Conservation (phyloP, 768 basidiomycete genomes). For the Xerocomellus dryophilus region DNA sequence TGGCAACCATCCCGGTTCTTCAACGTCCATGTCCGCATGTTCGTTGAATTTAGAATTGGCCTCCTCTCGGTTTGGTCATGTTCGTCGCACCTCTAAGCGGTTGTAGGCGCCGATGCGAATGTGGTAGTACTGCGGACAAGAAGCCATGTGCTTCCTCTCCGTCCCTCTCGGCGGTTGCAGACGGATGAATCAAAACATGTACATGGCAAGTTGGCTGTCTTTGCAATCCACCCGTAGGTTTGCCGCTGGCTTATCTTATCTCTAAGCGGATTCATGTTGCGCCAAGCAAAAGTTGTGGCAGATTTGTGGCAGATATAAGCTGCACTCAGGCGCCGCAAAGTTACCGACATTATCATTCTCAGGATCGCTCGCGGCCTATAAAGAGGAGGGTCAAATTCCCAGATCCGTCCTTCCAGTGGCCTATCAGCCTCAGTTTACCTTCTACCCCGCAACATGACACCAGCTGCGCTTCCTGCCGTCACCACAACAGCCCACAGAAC, state of each 20-base stretch:
- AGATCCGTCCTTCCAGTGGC: constrained; percentile 15
- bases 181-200: too few species aligned
- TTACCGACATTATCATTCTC: background rate
- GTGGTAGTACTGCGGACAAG: background rate
- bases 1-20: too few species aligned
- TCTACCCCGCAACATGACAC: constrained; percentile 20
- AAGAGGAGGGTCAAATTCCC: constrained; percentile 20
- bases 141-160: too few species aligned
- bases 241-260: constrained; percentile 12
- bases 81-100: background rate
- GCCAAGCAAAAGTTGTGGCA: too few species aligned
- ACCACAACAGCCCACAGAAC: constrained; percentile 22
- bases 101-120: background rate
- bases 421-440: constrained; percentile 15
- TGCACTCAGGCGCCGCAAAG: background rate
- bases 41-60: background rate
- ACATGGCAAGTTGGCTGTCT: background rate
- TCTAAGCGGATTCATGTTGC: constrained; percentile 8
- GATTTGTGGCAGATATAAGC: background rate
- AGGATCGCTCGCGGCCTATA: constrained; percentile 20
- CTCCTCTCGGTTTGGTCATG: background rate
- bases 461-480: constrained; percentile 22
- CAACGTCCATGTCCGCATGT: too few species aligned
- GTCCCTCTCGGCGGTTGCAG: too few species aligned
- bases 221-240: background rate